A percentile compares a stretch with the other conserved stretches of the same genome.
These are phyloP conservation scores for Neurospora sp. DNA, from an alignment of 495 filamentous ascomycete genomes.

Conservation along the genomic window DNA sequence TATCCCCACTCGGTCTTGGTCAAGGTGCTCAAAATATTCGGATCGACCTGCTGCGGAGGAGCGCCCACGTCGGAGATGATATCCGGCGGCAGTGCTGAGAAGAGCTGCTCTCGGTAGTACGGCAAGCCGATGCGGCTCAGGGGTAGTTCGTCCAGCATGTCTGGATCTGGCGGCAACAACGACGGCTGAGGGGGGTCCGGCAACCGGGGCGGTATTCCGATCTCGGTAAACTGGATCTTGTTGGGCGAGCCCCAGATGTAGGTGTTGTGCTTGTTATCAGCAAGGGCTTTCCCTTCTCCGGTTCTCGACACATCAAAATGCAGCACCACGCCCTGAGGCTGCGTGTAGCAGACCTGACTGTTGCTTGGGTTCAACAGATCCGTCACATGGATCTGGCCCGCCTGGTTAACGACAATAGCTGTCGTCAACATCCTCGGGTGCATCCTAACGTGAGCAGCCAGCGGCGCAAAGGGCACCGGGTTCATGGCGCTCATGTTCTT, in stretches of 20 bases:
- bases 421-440: constrained; percentile 92
- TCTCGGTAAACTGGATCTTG: constrained; percentile 85
- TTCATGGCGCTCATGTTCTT: constrained; percentile 75
- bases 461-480: constrained; percentile 83
- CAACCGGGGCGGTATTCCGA: constrained; percentile 68
- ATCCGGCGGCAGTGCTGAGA: constrained; percentile 84
- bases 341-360: constrained; percentile 79
- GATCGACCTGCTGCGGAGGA: constrained; percentile 66
- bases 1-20: constrained; percentile 59
- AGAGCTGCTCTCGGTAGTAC: constrained; percentile 75
- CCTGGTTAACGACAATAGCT: constrained; percentile 78
- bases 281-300: constrained; percentile 76
- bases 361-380: constrained; percentile 92
- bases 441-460: constrained; percentile 87
- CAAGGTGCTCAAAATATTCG: constrained; percentile 56
- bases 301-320: constrained; percentile 87
- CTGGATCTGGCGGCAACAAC: constrained; percentile 46
- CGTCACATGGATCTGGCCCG: constrained; percentile 84
- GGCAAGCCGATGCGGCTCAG: constrained; percentile 84
- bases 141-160: constrained; percentile 34
- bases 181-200: constrained; percentile 46
- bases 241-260: constrained; percentile 85
- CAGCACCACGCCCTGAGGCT: constrained; percentile 49
- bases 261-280: constrained; percentile 65
- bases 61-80: constrained; percentile 72